phyloP scores from a whole-genome alignment of 495 filamentous ascomycete genomes.

The Podospora tetraspora region DNA sequence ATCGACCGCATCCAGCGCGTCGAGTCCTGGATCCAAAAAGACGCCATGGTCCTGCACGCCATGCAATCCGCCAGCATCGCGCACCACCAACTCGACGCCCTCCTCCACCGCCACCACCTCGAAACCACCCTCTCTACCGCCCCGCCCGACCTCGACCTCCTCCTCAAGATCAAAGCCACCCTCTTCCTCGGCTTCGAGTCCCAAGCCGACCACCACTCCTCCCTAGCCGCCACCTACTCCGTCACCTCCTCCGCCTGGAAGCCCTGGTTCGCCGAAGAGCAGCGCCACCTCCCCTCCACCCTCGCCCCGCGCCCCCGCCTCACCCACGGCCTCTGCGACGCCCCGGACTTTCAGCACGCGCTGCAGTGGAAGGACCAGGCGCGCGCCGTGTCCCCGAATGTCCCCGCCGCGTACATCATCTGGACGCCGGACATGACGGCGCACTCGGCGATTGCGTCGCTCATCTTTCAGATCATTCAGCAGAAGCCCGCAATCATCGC shows the following conservation, averaged over 20 bases:
- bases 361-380: slow-evolving; percentile 18
- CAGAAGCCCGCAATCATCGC: slow-evolving; percentile 10
- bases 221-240: slow-evolving; percentile 16
- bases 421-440: slow-evolving; percentile 22
- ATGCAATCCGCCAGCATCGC: slow-evolving; percentile 5
- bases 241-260: slow-evolving; percentile 18
- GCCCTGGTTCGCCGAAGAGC: slow-evolving; percentile 17
- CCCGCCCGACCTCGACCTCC: slow-evolving; percentile 3
- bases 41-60: slow-evolving; percentile 13
- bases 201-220: slow-evolving; percentile 17
- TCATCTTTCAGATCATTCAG: slow-evolving; percentile 18
- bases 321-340: slow-evolving; percentile 17
- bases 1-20: slow-evolving; percentile 13
- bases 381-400: background rate
- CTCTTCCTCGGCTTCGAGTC: slow-evolving; percentile 12
- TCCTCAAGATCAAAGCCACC: slow-evolving; percentile 16
- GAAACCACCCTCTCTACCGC: background rate
- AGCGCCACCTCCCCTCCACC: slow-evolving; percentile 14
- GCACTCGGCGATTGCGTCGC: slow-evolving; percentile 15
- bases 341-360: slow-evolving; percentile 20
- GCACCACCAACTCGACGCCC: slow-evolving; percentile 6
- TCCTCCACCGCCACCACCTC: slow-evolving; percentile 4
- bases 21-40: slow-evolving; percentile 13
- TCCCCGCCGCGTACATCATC: slow-evolving; percentile 13
- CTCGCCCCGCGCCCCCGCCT: slow-evolving; percentile 1